Base-by-base conservation (phyloP, 805 yeast genomes). In the Nakazawaea wickerhamii region DNA sequence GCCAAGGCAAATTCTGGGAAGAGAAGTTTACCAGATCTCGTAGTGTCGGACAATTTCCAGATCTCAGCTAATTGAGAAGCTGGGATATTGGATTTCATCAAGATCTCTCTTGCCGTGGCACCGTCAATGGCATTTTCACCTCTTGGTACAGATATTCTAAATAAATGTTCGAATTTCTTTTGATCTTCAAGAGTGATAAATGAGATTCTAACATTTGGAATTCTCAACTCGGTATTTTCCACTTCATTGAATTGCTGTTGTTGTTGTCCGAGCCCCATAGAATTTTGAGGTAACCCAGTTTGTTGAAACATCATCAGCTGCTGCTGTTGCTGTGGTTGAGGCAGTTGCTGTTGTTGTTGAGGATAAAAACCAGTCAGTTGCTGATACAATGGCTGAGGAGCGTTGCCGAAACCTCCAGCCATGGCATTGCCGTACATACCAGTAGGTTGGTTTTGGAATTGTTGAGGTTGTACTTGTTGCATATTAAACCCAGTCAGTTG, bases 1-100 rank as follows among this genome's bases (percentile, higher is more conserved):
- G 96, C 89, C 50, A 91, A 69, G 13, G 95, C 95, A 69, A 91
- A 91, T 61, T 91, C 97, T 2, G 98, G 98, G 58, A 90, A 91
- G 52, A 91, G 64, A 47, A 91, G 73, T 43, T 79, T 73, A 2
- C 98, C 98, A 6, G 93, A 81, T 54, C 79, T 83, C 52, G 81
- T 84, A 2, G 95, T 82, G 57, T 91, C 98, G n/a, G 95, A 76
- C 45, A 91, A 67, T 19, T 84, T 80, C 98, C 98, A 91, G 47
- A 91, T 84, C 52, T 79, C 87, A 3, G 91, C 91, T 52, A 91
- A 70, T 33, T 81, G 77, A 20, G 75, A 70, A 3, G 95, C 88
- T 32, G 77, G 68, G 41, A 91, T 68, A 5, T 87, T 86, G 0
- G 96, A 89, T 51, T 85, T 77, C 65, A 87, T 68, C 52, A 91